Evolutionary conservation across 2,329 filamentous ascomycete genomes (phyloP), one percentile per base, ranked within the genome.

Genomic region (Colletotrichum sp.): DNA sequence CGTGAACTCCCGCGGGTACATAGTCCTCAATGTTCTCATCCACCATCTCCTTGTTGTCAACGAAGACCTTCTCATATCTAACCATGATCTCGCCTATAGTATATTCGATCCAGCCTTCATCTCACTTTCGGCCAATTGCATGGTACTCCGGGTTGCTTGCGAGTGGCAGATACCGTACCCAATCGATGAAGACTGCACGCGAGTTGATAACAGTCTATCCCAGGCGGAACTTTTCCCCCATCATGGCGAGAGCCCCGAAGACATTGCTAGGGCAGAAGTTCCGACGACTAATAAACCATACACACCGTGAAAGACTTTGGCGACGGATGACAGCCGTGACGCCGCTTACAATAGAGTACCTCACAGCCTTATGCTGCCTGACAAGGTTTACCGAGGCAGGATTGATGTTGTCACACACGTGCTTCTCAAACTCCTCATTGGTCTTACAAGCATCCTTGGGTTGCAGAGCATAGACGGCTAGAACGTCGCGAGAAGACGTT

Each of bases 1-100:
- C 1, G 0, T n/a, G 18, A n/a, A 4, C 7, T 12, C 9, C 38
- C 18, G 2, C 38, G 0, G 9, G 0, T 6, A 0, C 18, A 0
- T 4, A 7, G 3, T n/a, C 1, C 38, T n/a, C 38, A 12, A 7
- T 4, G 7, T 0, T 48, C 9, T 0, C 5, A 48, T 12, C 3
- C 0, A 48, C 9, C 12, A n/a, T 48, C 18, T 12, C 9, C 3
- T 48, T n/a, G 38, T 48, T 48, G 18, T 48, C 18, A 12, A n/a
- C 1, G 9, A 48, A 1, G 1, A 43, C 38, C 18, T n/a, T 43
- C 18, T 43, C 38, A 43, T 6, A 43, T 6, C 8, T 0, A 43
- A 43, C 38, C 38, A 43, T 43, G 0, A 43, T 0, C 18, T 43
- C 18, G 18, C 38, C 36, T 1, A 1, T 6, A 10, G 2, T 4